Evolutionary conservation across 225 moss, liverwort and hornwort species (phyloP).

Genomic region (Takakia lepidozioides): DNA sequence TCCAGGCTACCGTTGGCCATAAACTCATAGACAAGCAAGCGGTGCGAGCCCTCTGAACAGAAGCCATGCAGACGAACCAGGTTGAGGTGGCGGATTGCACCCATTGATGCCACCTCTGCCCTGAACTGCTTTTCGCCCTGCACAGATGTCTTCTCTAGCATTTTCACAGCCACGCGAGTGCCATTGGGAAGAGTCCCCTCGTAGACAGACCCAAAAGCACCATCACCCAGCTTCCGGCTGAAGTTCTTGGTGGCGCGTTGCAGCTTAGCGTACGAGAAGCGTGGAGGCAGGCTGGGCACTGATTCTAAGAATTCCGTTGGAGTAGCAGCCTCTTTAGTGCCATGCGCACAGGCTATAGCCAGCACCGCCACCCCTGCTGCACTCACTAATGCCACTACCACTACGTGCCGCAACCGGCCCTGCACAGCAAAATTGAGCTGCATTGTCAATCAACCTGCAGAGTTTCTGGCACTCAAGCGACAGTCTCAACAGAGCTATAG

Average conservation of each 20-base stretch:
- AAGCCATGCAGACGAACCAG: conserved; percentile 70
- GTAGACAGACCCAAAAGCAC: conserved; percentile 78
- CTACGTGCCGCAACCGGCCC: conserved; percentile 13
- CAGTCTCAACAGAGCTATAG: too few relatives aligned
- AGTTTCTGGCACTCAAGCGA: background rate
- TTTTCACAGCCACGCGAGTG: conserved; percentile 70
- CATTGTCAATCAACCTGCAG: background rate
- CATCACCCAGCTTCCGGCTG: conserved; percentile 58
- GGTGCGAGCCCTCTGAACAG: conserved; percentile 47
- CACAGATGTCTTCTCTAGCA: conserved; percentile 54
- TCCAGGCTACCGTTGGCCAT: conserved; percentile 74
- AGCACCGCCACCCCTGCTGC: conserved; percentile 30
- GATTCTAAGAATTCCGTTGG: conserved; percentile 40
- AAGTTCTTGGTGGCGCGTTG: conserved; percentile 65
- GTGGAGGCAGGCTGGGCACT: conserved; percentile 42
- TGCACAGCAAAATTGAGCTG: conserved; percentile 4
- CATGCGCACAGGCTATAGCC: conserved; percentile 29
- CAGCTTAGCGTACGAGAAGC: conserved; percentile 45
- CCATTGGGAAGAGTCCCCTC: conserved; percentile 59
- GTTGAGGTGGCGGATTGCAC: conserved; percentile 70
- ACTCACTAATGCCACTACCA: conserved; percentile 16
- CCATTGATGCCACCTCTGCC: conserved; percentile 65
- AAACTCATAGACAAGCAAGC: conserved; percentile 69
- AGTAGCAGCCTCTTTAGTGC: conserved; percentile 35
- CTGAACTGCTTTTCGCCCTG: conserved; percentile 75